Evolutionary conservation across 2,329 filamentous ascomycete species (phyloP).

Genomic region (Aureobasidium leucospermi): DNA sequence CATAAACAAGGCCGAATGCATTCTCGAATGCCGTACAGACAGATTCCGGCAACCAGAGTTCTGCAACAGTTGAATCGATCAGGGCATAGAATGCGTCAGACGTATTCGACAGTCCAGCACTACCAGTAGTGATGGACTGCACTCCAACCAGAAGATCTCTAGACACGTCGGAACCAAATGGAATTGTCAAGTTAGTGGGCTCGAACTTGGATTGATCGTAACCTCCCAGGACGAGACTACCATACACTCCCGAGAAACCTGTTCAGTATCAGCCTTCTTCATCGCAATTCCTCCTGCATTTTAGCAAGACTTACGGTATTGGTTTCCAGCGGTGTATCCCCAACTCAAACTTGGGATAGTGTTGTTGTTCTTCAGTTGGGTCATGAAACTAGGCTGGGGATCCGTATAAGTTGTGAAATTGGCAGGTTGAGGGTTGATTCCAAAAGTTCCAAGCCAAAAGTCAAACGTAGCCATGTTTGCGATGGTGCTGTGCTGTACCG

Average conservation of each 20-base stretch:
- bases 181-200: constrained; percentile 26
- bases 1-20: constrained; percentile 29
- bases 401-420: constrained; percentile 29
- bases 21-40: constrained; percentile 30
- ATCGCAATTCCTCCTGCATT: not conserved
- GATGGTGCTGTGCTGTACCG: constrained; percentile 23
- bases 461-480: constrained; percentile 18
- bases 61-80: constrained; percentile 59
- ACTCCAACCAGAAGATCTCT: constrained; percentile 29
- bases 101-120: constrained; percentile 15
- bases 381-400: constrained; percentile 30
- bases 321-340: constrained; percentile 33
- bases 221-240: constrained; percentile 32
- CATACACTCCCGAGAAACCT: constrained; percentile 27
- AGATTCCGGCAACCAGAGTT: constrained; percentile 53
- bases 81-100: constrained; percentile 38
- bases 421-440: constrained; percentile 28
- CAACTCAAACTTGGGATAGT: constrained; percentile 30
- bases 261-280: not conserved
- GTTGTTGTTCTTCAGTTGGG: constrained; percentile 25
- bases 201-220: constrained; percentile 32
- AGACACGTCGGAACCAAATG: constrained; percentile 25
- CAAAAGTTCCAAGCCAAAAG: constrained; percentile 30
- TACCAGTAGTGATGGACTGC: constrained; percentile 23
- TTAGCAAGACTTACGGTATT: constrained; percentile 22